phyloP scores from a whole-genome alignment of 345 rosid genomes.

The Salix viminalis region DNA sequence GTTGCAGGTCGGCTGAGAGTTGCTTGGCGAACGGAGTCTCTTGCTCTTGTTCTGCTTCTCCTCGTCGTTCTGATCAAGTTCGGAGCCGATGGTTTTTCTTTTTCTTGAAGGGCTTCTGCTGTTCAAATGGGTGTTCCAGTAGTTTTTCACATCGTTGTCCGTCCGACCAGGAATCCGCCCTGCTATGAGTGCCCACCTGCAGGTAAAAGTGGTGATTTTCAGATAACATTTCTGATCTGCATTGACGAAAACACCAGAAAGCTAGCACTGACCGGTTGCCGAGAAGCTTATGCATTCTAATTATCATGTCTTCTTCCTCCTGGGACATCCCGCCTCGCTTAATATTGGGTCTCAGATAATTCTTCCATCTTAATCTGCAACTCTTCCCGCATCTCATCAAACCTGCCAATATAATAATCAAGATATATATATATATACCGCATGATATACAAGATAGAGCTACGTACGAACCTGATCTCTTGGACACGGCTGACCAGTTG shows the following conservation, averaged over 20 bases:
- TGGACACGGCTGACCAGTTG: conserved; percentile 70
- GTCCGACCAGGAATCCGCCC: conserved; percentile 89
- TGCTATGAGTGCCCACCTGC: conserved; percentile 77
- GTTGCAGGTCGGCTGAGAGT: conserved; percentile 11
- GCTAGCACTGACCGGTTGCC: conserved; percentile 54
- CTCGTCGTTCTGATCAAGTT: background rate
- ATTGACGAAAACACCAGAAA: background rate
- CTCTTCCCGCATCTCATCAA: conserved; percentile 81
- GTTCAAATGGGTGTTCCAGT: conserved; percentile 90
- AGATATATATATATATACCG: background rate
- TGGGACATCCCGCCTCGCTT: conserved; percentile 71
- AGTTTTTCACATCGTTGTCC: conserved; percentile 86
- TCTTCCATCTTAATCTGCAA: conserved; percentile 85
- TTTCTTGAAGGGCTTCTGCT: conserved; percentile 39
- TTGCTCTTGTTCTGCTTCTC: background rate
- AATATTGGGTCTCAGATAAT: conserved; percentile 74
- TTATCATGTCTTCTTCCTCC: conserved; percentile 78
- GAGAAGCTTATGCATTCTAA: conserved; percentile 85
- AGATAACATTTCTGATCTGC: background rate
- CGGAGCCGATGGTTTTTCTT: conserved; percentile 25
- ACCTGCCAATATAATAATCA: conserved; percentile 28
- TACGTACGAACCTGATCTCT: conserved; percentile 43
- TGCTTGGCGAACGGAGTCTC: background rate
- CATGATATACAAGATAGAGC: background rate
- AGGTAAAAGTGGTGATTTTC: background rate